A percentile compares a stretch with the other conserved stretches of the same genome.
phyloP scores from a whole-genome alignment of 192 early-diverging fungal genomes.

The Coemansia sp. region DNA sequence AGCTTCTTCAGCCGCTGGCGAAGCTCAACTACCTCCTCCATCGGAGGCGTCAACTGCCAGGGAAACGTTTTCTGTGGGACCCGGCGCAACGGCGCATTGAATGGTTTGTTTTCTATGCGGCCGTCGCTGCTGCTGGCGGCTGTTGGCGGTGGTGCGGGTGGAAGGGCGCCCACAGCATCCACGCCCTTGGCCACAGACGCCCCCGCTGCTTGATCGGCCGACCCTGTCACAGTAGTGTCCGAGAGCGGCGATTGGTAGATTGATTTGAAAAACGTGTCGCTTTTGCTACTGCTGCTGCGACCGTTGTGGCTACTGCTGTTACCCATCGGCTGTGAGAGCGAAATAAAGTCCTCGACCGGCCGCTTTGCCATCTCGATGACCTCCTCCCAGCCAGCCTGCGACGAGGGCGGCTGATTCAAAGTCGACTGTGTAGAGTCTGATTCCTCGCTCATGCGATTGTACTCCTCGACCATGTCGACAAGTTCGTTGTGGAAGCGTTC shows the following conservation, averaged over 20 bases:
- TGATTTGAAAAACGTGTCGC: constrained; percentile 21
- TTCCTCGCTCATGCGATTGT: constrained; percentile 31
- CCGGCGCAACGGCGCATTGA: neutral
- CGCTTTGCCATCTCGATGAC: constrained; percentile 47
- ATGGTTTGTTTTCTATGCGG: neutral
- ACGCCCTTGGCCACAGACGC: neutral
- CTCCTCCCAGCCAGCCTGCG: constrained; percentile 52
- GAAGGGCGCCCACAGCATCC: neutral
- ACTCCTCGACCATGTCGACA: constrained; percentile 25
- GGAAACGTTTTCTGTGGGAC: constrained; percentile 31
- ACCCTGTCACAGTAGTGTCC: constrained; percentile 23
- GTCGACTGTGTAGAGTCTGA: constrained; percentile 12
- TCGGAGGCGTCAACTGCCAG: constrained; percentile 44
- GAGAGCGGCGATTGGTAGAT: constrained; percentile 26
- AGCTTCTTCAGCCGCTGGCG: constrained; percentile 31
- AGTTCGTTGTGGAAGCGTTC: constrained; percentile 32
- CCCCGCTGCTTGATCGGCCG: constrained; percentile 13
- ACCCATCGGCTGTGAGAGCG: constrained; percentile 1
- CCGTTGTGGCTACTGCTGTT: constrained; percentile 17
- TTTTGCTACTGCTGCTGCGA: constrained; percentile 15
- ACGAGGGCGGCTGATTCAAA: constrained; percentile 19
- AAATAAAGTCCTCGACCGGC: constrained; percentile 18
- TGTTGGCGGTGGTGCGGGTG: neutral
- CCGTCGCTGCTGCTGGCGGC: neutral
- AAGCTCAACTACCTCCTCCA: constrained; percentile 44